Conservation (phyloP, 768 basidiomycete genomes). For the Tephrocybe sp. region DNA sequence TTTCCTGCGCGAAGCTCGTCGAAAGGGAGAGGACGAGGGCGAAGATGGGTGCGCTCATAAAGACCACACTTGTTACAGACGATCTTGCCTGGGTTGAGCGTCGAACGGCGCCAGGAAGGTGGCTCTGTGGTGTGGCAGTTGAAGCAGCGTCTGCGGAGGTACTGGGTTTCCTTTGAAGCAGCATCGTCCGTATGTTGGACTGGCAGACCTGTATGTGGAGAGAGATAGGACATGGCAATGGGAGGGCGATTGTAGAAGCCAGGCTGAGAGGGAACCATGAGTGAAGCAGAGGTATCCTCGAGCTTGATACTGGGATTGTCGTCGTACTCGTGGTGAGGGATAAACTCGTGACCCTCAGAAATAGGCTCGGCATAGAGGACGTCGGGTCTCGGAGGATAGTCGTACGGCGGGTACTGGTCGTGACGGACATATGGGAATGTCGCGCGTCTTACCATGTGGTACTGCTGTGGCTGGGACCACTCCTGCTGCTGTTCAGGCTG, state of each 20-base stretch:
- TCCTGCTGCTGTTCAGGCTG: conserved; percentile 21
- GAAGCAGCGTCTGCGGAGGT: conserved; percentile 83
- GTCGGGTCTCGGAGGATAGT: conserved; percentile 38
- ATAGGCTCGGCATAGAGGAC: conserved; percentile 34
- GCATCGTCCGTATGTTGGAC: conserved; percentile 92
- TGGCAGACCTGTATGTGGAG: conserved; percentile 52
- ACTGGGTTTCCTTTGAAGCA: conserved; percentile 88
- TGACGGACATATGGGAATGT: conserved; percentile 80
- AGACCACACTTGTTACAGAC: conserved; percentile 94
- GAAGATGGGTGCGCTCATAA: conserved; percentile 86
- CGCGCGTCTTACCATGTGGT: conserved; percentile 56
- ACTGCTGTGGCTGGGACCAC: conserved; percentile 42
- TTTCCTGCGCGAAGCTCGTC: conserved; percentile 87
- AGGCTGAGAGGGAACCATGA: conserved; percentile 66
- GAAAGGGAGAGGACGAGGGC: conserved; percentile 81
- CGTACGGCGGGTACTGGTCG: conserved; percentile 52
- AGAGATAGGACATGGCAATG: conserved; percentile 37
- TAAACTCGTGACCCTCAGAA: conserved; percentile 35
- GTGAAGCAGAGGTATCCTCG: conserved; percentile 53
- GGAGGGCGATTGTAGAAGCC: conserved; percentile 42
- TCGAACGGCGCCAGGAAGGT: conserved; percentile 84
- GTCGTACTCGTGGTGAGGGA: conserved; percentile 50
- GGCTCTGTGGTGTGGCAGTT: conserved; percentile 93
- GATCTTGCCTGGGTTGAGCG: conserved; percentile 89
- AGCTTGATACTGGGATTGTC: conserved; percentile 57